Evolutionary conservation across 306 rosid species (phyloP).

Genomic region (Albizia julibrissin): DNA sequence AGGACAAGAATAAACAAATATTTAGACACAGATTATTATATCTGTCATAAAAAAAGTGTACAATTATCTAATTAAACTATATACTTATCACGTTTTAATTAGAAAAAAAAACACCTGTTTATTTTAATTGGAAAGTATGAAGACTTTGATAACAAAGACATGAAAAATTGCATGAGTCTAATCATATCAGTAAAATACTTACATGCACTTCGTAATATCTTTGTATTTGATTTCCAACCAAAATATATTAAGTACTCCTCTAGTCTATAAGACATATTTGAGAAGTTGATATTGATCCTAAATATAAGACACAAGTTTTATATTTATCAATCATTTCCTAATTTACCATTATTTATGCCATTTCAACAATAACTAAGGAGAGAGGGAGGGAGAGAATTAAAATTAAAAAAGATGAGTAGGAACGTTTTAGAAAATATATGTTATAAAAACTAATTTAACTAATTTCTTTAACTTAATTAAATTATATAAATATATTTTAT

Average conservation of each 20-base stretch:
- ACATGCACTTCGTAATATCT: neutral
- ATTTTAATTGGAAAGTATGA: neutral
- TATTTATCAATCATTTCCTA: no score
- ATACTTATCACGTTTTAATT: neutral
- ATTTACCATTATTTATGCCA: no score
- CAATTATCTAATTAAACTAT: neutral
- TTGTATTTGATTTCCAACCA: neutral
- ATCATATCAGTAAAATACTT: neutral
- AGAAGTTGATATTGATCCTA: no score
- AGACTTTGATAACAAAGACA: neutral
- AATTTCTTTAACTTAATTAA: no score
- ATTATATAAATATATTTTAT: no score
- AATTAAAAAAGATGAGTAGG: no score
- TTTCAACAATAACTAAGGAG: no score
- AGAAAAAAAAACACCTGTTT: neutral
- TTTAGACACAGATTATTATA: neutral
- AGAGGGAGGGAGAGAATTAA: no score
- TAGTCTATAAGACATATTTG: no score
- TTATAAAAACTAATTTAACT: no score
- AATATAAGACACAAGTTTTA: no score
- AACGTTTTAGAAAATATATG: no score
- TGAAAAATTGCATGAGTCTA: neutral
- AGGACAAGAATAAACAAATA: neutral
- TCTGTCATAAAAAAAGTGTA: neutral
- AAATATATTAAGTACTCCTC: neutral